These are phyloP conservation scores for Diospyros lotus DNA, from an alignment of 148 eudicot genomes.

Conservation along the genomic window DNA sequence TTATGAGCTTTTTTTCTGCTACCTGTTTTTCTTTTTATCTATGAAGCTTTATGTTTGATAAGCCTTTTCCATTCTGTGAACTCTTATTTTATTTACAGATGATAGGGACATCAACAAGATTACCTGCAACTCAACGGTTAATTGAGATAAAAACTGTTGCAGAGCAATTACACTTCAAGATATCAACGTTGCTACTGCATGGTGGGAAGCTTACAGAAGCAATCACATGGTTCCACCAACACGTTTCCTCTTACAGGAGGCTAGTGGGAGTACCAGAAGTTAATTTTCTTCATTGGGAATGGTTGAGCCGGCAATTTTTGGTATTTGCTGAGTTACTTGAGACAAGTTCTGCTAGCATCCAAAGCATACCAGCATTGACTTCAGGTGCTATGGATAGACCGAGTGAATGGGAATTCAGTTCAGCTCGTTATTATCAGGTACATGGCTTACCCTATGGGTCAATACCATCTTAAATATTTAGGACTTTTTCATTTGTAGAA, in stretches of 20 bases:
- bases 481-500: too few species aligned
- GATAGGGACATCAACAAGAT: constrained; percentile 86
- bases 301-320: constrained; percentile 93
- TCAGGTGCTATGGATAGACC: constrained; percentile 48
- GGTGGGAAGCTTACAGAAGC: constrained; percentile 91
- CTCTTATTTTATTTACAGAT: constrained; percentile 52
- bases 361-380: constrained; percentile 37
- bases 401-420: constrained; percentile 76
- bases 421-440: constrained; percentile 93
- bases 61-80: constrained; percentile 14
- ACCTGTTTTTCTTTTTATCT: not conserved
- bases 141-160: constrained; percentile 89
- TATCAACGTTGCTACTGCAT: constrained; percentile 85
- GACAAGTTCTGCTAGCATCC: constrained; percentile 61
- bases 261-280: constrained; percentile 77
- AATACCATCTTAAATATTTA: too few species aligned
- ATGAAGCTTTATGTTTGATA: not conserved
- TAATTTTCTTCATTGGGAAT: constrained; percentile 94
- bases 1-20: not conserved
- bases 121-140: constrained; percentile 88
- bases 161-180: constrained; percentile 91
- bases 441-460: not conserved
- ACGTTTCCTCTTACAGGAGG: constrained; percentile 58
- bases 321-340: constrained; percentile 93
- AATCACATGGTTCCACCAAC: constrained; percentile 85